phyloP scores from a whole-genome alignment of 2,329 filamentous ascomycete species.

The Juglanconis juglandina region DNA sequence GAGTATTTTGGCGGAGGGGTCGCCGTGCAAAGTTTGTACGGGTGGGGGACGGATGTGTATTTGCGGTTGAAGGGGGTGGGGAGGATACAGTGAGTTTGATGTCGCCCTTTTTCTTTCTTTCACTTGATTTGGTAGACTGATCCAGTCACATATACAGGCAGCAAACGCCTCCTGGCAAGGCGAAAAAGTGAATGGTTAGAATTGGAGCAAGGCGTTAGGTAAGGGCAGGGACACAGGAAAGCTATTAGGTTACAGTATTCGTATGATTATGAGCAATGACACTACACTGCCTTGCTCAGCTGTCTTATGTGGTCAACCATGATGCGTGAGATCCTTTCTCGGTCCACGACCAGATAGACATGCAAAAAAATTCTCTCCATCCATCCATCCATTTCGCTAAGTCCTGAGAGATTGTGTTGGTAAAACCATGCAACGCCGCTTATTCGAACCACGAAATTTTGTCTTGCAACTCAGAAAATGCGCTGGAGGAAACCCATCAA shows the following conservation, averaged over 20 bases:
- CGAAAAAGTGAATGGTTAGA: not conserved
- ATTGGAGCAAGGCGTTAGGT: not conserved
- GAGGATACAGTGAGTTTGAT: slow-evolving; percentile 40
- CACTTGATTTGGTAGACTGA: not conserved
- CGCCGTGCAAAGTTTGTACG: slow-evolving; percentile 89
- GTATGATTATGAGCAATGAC: slow-evolving; percentile 9
- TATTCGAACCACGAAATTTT: not conserved
- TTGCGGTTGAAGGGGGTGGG: slow-evolving; percentile 61
- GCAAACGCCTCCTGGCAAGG: not conserved
- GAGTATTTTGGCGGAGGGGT: slow-evolving; percentile 98
- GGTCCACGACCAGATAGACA: not conserved
- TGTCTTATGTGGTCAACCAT: not conserved
- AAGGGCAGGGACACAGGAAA: not conserved
- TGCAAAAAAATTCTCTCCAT: slow-evolving; percentile 3
- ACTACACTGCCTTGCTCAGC: not conserved
- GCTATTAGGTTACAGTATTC: not conserved
- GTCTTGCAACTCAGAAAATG: not conserved
- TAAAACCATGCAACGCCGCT: slow-evolving; percentile 10
- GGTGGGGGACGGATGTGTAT: slow-evolving; percentile 79
- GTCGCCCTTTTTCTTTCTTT: not conserved
- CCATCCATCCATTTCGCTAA: not conserved
- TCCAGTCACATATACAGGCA: not conserved
- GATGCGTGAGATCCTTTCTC: not conserved
- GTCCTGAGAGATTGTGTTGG: slow-evolving; percentile 7
- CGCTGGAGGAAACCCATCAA: not conserved